A percentile compares a stretch with the other conserved stretches of the same genome.
Conservation (phyloP, 1,284 basidiomycete species). For the Hymenochaete sp. region DNA sequence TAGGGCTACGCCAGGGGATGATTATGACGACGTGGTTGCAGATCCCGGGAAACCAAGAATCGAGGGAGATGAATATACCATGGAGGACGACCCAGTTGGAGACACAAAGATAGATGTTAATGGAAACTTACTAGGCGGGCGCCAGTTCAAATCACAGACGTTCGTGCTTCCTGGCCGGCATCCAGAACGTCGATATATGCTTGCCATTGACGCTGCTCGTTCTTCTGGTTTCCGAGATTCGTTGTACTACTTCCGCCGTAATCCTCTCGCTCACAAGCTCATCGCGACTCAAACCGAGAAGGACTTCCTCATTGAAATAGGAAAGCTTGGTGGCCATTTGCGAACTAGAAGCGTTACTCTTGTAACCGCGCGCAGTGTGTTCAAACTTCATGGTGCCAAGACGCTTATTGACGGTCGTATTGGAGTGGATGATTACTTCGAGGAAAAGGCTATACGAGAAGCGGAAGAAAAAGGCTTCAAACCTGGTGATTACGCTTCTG, state of each 20-base stretch:
- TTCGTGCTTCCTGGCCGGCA: conserved; percentile 79
- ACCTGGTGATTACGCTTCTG: conserved; percentile 69
- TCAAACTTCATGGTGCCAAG: conserved; percentile 89
- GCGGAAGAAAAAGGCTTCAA: conserved; percentile 64
- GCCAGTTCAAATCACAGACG: conserved; percentile 82
- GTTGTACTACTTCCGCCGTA: conserved; percentile 91
- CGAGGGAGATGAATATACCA: conserved; percentile 82
- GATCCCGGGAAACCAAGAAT: conserved; percentile 63
- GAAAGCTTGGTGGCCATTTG: conserved; percentile 82
- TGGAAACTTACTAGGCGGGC: conserved; percentile 80
- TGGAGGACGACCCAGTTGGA: conserved; percentile 79
- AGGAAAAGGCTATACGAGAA: conserved; percentile 68
- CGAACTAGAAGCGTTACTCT: conserved; percentile 90
- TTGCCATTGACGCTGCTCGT: conserved; percentile 94
- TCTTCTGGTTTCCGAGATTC: conserved; percentile 95
- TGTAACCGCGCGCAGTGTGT: conserved; percentile 87
- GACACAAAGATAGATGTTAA: conserved; percentile 85
- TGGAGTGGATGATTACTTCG: conserved; percentile 94
- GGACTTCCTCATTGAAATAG: conserved; percentile 81
- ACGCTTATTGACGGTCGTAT: conserved; percentile 84
- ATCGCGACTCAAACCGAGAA: conserved; percentile 83
- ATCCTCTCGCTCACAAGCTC: conserved; percentile 84
- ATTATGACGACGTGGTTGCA: conserved; percentile 30
- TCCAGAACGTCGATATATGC: conserved; percentile 82
- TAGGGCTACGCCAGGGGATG: conserved; percentile 21